phyloP scores from a whole-genome alignment of 2,329 filamentous ascomycete species.

The Epichloe coenophiala region DNA sequence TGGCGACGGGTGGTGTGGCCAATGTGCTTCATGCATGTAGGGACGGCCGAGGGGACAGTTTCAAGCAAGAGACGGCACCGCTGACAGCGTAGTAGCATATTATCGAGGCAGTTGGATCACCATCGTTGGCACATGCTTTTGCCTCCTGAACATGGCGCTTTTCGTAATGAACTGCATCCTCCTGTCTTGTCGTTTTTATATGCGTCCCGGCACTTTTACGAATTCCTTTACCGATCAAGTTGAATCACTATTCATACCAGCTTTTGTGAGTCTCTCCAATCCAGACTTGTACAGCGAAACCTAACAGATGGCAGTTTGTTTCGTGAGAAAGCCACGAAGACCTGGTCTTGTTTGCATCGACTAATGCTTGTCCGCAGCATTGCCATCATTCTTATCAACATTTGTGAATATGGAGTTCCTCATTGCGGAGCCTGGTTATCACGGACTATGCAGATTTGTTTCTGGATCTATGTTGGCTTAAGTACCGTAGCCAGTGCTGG shows the following conservation, averaged over 20 bases:
- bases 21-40: constrained; percentile 33
- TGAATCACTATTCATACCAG: constrained; percentile 65
- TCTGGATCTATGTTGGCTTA: constrained; percentile 60
- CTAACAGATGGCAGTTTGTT: constrained; percentile 21
- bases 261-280: constrained; percentile 29
- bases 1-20: constrained; percentile 43
- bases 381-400: constrained; percentile 65
- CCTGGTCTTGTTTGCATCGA: background rate
- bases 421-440: constrained; percentile 49
- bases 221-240: constrained; percentile 63
- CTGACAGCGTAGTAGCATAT: constrained; percentile 1
- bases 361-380: constrained; percentile 19
- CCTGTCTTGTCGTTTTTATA: constrained; percentile 54
- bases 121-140: constrained; percentile 46
- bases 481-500: constrained; percentile 54
- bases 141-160: constrained; percentile 49
- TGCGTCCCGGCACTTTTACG: constrained; percentile 56
- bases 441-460: constrained; percentile 47
- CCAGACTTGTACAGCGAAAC: background rate
- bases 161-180: constrained; percentile 50
- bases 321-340: constrained; percentile 22
- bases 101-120: constrained; percentile 36
- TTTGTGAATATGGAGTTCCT: constrained; percentile 61
- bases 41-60: background rate
- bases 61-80: background rate